Evolutionary conservation across 2,329 filamentous ascomycete species (phyloP).

Genomic region (Pseudocercospora musae): DNA sequence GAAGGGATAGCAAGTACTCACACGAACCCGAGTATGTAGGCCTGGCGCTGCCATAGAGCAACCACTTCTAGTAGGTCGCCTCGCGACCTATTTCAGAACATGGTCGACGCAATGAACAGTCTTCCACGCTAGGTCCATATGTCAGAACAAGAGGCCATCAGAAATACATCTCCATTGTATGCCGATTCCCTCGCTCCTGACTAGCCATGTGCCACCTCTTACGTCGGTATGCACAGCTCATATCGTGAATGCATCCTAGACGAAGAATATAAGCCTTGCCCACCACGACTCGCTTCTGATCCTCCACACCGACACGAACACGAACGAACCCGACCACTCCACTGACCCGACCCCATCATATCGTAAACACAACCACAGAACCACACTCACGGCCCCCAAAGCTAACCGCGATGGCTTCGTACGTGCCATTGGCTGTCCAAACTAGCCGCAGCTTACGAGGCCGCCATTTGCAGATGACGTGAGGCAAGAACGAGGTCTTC

Average conservation of each 20-base stretch:
- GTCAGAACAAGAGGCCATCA: background rate
- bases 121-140: background rate
- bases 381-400: background rate
- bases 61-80: no score
- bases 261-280: background rate
- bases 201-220: background rate
- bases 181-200: background rate
- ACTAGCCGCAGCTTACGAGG: background rate
- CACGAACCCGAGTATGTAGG: no score
- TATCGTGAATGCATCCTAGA: background rate
- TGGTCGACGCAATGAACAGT: background rate
- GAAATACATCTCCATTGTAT: background rate
- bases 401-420: background rate
- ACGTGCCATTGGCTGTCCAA: background rate
- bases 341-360: background rate
- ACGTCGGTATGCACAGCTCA: background rate
- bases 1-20: background rate
- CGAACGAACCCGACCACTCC: background rate
- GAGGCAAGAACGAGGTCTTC: background rate
- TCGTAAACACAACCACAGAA: background rate
- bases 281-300: background rate
- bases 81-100: background rate
- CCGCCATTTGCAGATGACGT: background rate
- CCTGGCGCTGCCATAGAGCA: no score
- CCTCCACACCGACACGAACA: background rate